Percentiles rank a stretch among this genome's conserved stretches.
Evolutionary conservation across 2,329 filamentous ascomycete genomes (phyloP).

Genomic region (Chrysosporium queenslandicum): DNA sequence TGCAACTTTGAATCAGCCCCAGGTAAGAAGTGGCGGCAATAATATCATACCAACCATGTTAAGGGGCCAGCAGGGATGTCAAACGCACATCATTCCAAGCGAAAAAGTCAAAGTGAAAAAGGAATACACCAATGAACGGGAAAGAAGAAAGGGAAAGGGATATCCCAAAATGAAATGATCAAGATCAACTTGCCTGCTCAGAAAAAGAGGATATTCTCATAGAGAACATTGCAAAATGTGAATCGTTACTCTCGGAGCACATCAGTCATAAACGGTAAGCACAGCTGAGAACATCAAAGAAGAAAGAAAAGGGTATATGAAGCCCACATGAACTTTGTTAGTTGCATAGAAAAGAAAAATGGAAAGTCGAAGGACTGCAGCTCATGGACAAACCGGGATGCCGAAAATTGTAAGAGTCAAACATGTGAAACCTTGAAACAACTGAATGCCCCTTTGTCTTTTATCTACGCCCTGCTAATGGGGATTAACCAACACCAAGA

Average conservation of each 20-base stretch:
- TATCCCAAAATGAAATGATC: neutral
- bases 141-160: neutral
- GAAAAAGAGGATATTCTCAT: conserved; percentile 5
- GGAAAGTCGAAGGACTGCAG: neutral
- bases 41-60: neutral
- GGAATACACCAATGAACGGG: neutral
- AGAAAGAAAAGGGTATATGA: conserved; percentile 6
- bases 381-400: neutral
- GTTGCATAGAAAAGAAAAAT: neutral
- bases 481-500: conserved; percentile 9
- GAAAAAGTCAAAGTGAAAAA: neutral
- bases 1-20: neutral
- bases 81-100: neutral
- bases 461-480: conserved; percentile 16
- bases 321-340: conserved; percentile 1
- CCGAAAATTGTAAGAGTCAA: conserved; percentile 3
- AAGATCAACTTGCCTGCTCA: neutral
- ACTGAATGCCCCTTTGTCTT: conserved; percentile 11
- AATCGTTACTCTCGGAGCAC: conserved; percentile 9
- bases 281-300: neutral
- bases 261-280: conserved; percentile 3
- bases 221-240: conserved; percentile 2
- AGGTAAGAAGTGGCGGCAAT: neutral
- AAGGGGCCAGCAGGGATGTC: neutral
- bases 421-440: neutral